Percentiles rank a stretch among this genome's conserved stretches.
Conservation (phyloP, 257 asterid species). For the Solanum sejunctum region DNA sequence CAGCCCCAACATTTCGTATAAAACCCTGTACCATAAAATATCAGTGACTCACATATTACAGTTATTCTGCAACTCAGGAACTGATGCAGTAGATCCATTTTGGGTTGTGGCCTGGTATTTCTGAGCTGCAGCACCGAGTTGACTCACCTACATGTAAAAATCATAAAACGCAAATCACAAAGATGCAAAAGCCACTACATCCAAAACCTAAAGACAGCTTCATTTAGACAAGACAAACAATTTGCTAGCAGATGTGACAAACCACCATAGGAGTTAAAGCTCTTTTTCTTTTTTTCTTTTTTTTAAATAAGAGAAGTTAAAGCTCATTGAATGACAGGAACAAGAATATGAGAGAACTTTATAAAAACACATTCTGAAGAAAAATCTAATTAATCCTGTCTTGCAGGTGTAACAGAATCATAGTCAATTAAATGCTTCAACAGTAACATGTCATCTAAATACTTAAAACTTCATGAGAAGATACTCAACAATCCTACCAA, state of each 20-base stretch:
- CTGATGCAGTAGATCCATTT: constrained; percentile 47
- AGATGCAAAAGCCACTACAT: not conserved
- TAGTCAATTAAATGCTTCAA: not conserved
- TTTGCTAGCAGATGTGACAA: not conserved
- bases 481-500: not conserved
- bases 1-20: not conserved
- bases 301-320: not conserved
- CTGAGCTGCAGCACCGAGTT: constrained; percentile 94
- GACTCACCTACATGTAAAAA: constrained; percentile 55
- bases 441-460: not conserved
- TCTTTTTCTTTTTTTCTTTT: no score
- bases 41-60: constrained; percentile 71
- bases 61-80: constrained; percentile 78
- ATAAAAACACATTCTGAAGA: not conserved
- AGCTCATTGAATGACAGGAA: not conserved
- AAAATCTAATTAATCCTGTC: not conserved
- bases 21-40: not conserved
- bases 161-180: not conserved
- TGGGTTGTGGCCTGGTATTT: constrained; percentile 90
- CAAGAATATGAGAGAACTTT: not conserved
- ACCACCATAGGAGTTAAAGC: not conserved
- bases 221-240: not conserved
- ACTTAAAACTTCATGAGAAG: not conserved
- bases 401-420: not conserved
- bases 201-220: not conserved